These are phyloP conservation scores for Dianthus caryophyllus DNA, from an alignment of 148 eudicot species.

Conservation along the genomic window DNA sequence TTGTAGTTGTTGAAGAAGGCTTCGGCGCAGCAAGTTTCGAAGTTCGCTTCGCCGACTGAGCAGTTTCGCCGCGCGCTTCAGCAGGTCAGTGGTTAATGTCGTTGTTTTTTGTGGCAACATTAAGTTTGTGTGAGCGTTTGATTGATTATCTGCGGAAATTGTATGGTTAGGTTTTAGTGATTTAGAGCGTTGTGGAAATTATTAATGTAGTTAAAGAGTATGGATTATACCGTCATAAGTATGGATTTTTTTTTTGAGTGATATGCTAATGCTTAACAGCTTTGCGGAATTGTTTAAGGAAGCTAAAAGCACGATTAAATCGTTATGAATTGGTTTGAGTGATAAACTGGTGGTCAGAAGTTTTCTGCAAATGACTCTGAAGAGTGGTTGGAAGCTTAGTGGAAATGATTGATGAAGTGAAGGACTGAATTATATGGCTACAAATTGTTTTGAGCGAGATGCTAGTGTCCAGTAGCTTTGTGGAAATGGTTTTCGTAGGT, in stretches of 20 bases:
- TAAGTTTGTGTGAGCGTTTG: not conserved
- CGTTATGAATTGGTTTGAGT: no score
- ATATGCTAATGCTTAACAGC: not conserved
- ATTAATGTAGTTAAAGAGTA: no score
- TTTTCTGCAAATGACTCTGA: not conserved
- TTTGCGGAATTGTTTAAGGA: no score
- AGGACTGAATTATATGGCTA: no score
- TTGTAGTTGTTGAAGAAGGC: conserved; percentile 85
- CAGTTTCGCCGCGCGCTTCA: conserved; percentile 70
- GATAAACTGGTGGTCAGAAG: not conserved
- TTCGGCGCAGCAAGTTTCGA: conserved; percentile 49
- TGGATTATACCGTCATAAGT: no score
- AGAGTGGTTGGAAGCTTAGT: no score
- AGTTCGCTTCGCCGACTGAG: conserved; percentile 60
- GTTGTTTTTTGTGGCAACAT: not conserved
- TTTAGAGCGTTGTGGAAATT: no score
- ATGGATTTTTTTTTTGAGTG: not conserved
- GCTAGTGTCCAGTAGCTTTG: not conserved
- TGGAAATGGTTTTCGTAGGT: not conserved
- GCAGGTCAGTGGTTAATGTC: conserved; percentile 48
- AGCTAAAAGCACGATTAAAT: no score
- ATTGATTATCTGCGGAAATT: not conserved
- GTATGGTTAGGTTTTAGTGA: not conserved
- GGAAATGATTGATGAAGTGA: no score
- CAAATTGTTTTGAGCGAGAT: no score